phyloP scores from a whole-genome alignment of 1,139 yeast genomes.

The Zygoascus hellenicus region DNA sequence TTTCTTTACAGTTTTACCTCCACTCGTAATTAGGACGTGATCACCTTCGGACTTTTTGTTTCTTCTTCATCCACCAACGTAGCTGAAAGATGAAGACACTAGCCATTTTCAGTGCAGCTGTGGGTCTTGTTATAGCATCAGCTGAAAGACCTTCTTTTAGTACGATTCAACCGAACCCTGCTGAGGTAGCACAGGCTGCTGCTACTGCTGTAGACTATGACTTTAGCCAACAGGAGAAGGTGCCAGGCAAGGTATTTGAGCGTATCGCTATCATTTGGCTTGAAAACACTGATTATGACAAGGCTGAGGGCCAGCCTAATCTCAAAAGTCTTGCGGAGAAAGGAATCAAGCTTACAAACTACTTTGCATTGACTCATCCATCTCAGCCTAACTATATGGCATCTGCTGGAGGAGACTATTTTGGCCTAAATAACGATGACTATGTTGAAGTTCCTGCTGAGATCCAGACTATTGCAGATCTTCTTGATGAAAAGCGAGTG shows the following conservation, averaged over 20 bases:
- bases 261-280: constrained; percentile 43
- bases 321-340: constrained; percentile 38
- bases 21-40: too few species aligned
- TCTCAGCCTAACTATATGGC: constrained; percentile 49
- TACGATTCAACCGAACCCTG: constrained; percentile 34
- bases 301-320: constrained; percentile 41
- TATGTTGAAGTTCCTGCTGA: constrained; percentile 40
- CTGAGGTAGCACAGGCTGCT: constrained; percentile 37
- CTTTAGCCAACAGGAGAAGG: constrained; percentile 26
- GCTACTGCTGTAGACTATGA: constrained; percentile 37
- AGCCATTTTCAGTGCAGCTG: background rate
- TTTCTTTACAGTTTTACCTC: too few species aligned
- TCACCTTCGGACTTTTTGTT: too few species aligned
- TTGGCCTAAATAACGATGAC: constrained; percentile 41
- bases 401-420: constrained; percentile 45
- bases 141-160: constrained; percentile 29
- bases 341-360: constrained; percentile 43
- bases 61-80: too few species aligned
- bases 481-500: constrained; percentile 40
- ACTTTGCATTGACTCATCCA: constrained; percentile 47
- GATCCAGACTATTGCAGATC: constrained; percentile 43
- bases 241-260: constrained; percentile 40
- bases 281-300: constrained; percentile 46
- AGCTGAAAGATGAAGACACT: too few species aligned
- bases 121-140: background rate